These are phyloP conservation scores for Alternaria arborescens DNA, from an alignment of 2,329 filamentous ascomycete species.

Conservation along the genomic window DNA sequence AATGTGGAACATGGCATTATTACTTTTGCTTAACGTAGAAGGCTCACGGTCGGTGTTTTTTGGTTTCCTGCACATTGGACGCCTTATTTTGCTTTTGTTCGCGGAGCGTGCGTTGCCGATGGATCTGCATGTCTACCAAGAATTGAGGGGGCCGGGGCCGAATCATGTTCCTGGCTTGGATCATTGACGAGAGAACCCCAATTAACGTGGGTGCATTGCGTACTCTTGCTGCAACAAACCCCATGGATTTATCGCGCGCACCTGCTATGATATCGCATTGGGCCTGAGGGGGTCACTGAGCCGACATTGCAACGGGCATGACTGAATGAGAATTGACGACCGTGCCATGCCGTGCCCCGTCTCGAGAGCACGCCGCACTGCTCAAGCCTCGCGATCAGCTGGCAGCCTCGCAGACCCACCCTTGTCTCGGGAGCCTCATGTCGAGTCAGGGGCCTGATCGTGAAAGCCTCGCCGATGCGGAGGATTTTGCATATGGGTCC, in stretches of 20 bases:
- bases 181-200: not conserved
- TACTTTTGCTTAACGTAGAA: not conserved
- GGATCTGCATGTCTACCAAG: not conserved
- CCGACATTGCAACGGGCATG: not conserved
- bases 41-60: not conserved
- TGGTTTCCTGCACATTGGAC: not conserved
- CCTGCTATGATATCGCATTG: not conserved
- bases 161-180: not conserved
- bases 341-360: not conserved
- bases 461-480: not conserved
- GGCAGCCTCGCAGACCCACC: not conserved
- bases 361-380: not conserved
- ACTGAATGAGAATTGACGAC: not conserved
- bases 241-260: not conserved
- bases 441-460: not conserved
- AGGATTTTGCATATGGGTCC: not conserved
- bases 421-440: not conserved
- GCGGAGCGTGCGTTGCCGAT: not conserved
- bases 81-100: not conserved
- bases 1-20: not conserved
- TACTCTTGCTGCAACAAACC: not conserved
- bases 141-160: not conserved
- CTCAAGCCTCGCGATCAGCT: not conserved
- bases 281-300: not conserved
- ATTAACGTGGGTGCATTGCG: not conserved